phyloP scores from a whole-genome alignment of 495 filamentous ascomycete genomes.

The Annulohypoxylon bovei region DNA sequence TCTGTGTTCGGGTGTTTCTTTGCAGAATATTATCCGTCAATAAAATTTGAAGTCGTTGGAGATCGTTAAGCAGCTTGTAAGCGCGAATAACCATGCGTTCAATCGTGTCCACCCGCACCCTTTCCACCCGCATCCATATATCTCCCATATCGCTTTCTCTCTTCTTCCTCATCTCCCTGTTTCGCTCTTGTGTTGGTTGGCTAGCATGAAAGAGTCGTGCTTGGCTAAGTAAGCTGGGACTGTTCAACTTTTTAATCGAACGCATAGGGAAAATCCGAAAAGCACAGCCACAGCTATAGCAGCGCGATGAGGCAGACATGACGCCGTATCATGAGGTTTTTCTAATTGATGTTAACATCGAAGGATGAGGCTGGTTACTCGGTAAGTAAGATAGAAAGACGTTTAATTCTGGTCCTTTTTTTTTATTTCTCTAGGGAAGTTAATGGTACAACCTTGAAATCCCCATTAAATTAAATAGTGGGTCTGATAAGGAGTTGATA shows the following conservation, averaged over 20 bases:
- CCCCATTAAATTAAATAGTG: not conserved
- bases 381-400: not conserved
- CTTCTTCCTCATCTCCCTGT: not conserved
- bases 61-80: not conserved
- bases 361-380: too few relatives aligned
- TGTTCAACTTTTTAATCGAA: not conserved
- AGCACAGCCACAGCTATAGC: not conserved
- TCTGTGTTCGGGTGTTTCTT: not conserved
- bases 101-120: not conserved
- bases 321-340: too few relatives aligned
- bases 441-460: too few relatives aligned
- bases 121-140: too few relatives aligned
- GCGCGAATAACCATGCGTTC: not conserved
- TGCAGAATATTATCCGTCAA: not conserved
- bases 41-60: not conserved
- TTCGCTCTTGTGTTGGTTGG: not conserved
- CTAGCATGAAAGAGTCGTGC: not conserved
- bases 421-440: too few relatives aligned
- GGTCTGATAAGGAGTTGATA: not conserved
- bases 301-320: not conserved
- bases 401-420: too few relatives aligned
- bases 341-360: too few relatives aligned
- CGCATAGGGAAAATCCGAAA: not conserved
- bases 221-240: not conserved
- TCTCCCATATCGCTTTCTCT: too few relatives aligned